phyloP scores from a whole-genome alignment of 768 basidiomycete genomes.

The Pleurotus giganteus region DNA sequence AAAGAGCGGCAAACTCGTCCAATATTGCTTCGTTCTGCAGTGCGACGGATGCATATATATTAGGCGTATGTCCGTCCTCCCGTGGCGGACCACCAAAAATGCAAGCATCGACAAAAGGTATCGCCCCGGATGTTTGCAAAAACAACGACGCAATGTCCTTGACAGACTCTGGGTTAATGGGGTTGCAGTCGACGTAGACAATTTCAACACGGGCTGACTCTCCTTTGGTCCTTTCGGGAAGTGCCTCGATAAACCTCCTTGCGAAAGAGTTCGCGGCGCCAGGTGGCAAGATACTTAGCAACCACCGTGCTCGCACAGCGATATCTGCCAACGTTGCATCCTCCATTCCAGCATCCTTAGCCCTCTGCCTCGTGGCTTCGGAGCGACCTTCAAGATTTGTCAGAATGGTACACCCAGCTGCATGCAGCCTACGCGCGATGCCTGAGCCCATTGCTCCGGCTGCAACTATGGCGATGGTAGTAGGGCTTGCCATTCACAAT shows the following conservation, averaged over 20 bases:
- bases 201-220: slow-evolving; percentile 11
- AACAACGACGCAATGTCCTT: slow-evolving; percentile 47
- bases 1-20: slow-evolving; percentile 38
- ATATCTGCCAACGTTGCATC: slow-evolving; percentile 29
- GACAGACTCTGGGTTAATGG: slow-evolving; percentile 50
- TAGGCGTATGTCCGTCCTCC: slow-evolving; percentile 46
- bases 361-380: slow-evolving; percentile 41
- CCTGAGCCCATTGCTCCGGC: slow-evolving; percentile 61
- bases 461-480: slow-evolving; percentile 46
- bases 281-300: slow-evolving; percentile 60
- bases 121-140: slow-evolving; percentile 20
- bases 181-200: slow-evolving; percentile 57
- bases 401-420: slow-evolving; percentile 49
- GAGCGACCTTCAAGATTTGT: slow-evolving; percentile 56
- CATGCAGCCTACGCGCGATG: slow-evolving; percentile 44
- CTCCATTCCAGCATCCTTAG: slow-evolving; percentile 47
- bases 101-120: slow-evolving; percentile 52
- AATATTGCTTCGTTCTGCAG: slow-evolving; percentile 27
- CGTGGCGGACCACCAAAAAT: slow-evolving; percentile 60
- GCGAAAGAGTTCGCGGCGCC: slow-evolving; percentile 46
- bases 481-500: too few species aligned
- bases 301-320: slow-evolving; percentile 35
- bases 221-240: neutral
- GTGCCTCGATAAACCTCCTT: slow-evolving; percentile 31
- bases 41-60: slow-evolving; percentile 52